These are phyloP conservation scores for Mycena capillaripes DNA, from an alignment of 768 basidiomycete genomes.

Conservation along the genomic window DNA sequence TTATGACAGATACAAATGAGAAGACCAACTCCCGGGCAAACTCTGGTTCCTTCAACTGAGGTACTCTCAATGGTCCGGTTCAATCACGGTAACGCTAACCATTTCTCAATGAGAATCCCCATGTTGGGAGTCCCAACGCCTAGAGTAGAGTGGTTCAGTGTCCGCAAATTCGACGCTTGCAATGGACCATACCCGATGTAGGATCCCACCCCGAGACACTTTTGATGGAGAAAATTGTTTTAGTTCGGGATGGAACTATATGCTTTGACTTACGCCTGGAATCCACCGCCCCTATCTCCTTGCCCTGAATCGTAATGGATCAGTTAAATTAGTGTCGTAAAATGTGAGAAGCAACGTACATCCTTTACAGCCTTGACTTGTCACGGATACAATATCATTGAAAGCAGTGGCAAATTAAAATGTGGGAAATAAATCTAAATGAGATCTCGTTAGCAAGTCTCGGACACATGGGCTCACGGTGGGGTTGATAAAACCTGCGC, in stretches of 20 bases:
- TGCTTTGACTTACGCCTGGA: conserved; percentile 49
- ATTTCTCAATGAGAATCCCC: conserved; percentile 52
- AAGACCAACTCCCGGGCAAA: no score
- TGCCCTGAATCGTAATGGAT: conserved; percentile 50
- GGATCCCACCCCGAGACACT: conserved; percentile 60
- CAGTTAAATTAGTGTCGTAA: background rate
- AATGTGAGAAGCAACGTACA: conserved; percentile 31
- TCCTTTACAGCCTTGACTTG: conserved; percentile 62
- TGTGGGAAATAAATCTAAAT: conserved; percentile 45
- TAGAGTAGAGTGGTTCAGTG: conserved; percentile 20
- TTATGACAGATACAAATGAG: no score
- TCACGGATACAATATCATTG: conserved; percentile 58
- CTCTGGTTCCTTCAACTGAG: no score
- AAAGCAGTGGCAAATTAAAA: conserved; percentile 54
- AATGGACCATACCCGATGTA: conserved; percentile 49
- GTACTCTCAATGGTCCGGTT: no score
- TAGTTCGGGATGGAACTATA: background rate
- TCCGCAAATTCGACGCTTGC: background rate
- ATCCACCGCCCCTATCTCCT: conserved; percentile 49
- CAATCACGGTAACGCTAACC: conserved; percentile 53
- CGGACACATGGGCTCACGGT: conserved; percentile 46
- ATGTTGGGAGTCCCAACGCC: conserved; percentile 63
- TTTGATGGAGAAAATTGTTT: background rate
- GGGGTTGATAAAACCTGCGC: conserved; percentile 61
- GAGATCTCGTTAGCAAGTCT: background rate